Evolutionary conservation across 2,329 filamentous ascomycete species (phyloP).

Genomic region (Ceratocystis albifundus): DNA sequence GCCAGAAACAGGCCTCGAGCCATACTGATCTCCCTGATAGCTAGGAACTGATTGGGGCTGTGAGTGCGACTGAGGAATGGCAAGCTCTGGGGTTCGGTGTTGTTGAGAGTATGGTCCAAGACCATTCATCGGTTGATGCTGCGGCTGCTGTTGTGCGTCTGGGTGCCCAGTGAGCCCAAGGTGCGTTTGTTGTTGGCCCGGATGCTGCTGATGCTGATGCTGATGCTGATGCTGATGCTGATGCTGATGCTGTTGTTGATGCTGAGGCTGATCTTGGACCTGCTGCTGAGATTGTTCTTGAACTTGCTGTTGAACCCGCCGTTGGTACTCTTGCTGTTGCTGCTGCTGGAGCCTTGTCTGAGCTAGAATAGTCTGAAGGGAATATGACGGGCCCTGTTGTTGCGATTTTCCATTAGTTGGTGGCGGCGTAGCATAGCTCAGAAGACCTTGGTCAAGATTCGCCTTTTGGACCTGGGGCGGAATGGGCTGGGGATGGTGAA

Average conservation of each 20-base stretch:
- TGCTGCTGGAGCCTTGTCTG: constrained; percentile 23
- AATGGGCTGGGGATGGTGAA: constrained; percentile 38
- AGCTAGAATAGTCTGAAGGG: constrained; percentile 20
- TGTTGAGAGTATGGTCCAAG: constrained; percentile 16
- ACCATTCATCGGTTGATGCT: constrained; percentile 6
- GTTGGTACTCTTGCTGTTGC: constrained; percentile 23
- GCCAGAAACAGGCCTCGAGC: constrained; percentile 18
- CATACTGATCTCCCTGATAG: constrained; percentile 11
- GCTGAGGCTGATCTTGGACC: constrained; percentile 27
- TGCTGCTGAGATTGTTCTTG: constrained; percentile 22
- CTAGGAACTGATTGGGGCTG: constrained; percentile 18
- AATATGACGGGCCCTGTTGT: constrained; percentile 10
- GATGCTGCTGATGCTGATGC: constrained; percentile 21
- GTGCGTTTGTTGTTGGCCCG: background rate
- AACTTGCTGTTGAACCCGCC: constrained; percentile 16
- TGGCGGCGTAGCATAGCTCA: constrained; percentile 24
- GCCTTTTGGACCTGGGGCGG: constrained; percentile 46
- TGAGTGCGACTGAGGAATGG: constrained; percentile 14
- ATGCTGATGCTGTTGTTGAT: constrained; percentile 25
- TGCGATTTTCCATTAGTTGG: constrained; percentile 21
- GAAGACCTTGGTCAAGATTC: constrained; percentile 27
- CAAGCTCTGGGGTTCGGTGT: constrained; percentile 1
- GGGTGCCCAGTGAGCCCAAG: background rate
- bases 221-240: constrained; percentile 26
- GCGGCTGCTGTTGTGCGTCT: constrained; percentile 3